These are phyloP conservation scores for Phylloporus rhodoxanthus DNA, from an alignment of 768 basidiomycete genomes.

Conservation along the genomic window DNA sequence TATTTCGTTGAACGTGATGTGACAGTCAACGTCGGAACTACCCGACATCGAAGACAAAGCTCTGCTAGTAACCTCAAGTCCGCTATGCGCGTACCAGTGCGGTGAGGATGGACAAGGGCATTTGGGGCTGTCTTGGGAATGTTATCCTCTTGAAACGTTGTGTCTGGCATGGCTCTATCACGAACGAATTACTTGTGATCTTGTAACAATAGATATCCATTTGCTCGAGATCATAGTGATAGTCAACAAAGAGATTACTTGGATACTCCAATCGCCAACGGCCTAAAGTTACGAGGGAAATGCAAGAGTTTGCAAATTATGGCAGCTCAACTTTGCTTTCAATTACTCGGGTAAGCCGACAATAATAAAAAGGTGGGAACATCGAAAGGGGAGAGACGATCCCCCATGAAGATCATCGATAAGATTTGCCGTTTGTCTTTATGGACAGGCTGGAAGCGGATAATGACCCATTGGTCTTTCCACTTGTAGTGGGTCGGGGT, in stretches of 20 bases:
- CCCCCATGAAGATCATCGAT: constrained; percentile 39
- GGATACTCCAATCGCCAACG: constrained; percentile 13
- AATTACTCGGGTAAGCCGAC: constrained; percentile 21
- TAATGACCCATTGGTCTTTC: constrained; percentile 50
- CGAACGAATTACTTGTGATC: constrained; percentile 11
- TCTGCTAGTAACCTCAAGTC: constrained; percentile 33
- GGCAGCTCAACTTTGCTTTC: constrained; percentile 18
- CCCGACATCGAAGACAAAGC: constrained; percentile 28
- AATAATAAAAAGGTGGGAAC: constrained; percentile 17
- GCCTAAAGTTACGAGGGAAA: constrained; percentile 21
- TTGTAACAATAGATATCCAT: constrained; percentile 20
- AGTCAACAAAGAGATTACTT: constrained; percentile 11
- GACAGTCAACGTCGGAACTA: constrained; percentile 25
- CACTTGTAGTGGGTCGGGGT: constrained; percentile 44
- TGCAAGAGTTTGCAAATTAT: constrained; percentile 23
- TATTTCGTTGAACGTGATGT: constrained; percentile 27
- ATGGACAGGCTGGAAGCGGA: constrained; percentile 39
- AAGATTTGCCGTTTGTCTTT: constrained; percentile 57
- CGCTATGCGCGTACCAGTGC: constrained; percentile 30
- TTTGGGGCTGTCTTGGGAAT: constrained; percentile 3
- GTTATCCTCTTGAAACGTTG: constrained; percentile 9
- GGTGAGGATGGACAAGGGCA: constrained; percentile 19
- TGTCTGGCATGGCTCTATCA: constrained; percentile 1
- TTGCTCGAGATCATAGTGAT: constrained; percentile 9
- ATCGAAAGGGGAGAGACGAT: constrained; percentile 16